Evolutionary conservation across 2,329 filamentous ascomycete genomes (phyloP).

Genomic region (Blastomyces gilchristii): DNA sequence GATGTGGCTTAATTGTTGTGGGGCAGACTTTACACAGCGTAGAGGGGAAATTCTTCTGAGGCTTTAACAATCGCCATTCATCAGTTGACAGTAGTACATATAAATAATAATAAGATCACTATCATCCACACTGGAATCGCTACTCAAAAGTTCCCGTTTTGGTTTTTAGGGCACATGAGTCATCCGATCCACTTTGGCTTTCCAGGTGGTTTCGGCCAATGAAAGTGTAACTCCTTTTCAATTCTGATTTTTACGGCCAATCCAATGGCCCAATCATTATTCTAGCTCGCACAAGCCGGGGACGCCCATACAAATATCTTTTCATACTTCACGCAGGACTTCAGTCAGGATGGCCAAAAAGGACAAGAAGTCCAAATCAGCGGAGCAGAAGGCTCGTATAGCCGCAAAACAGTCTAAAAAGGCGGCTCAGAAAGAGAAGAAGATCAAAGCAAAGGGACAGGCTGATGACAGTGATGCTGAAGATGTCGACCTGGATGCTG

Average conservation of each 20-base stretch:
- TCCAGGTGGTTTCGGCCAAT: neutral
- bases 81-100: neutral
- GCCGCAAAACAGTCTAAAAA: conserved; percentile 79
- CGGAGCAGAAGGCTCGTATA: conserved; percentile 47
- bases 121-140: neutral
- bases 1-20: neutral
- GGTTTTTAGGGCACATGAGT: neutral
- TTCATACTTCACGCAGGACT: conserved; percentile 4
- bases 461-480: conserved; percentile 80
- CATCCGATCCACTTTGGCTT: neutral
- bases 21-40: neutral
- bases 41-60: neutral
- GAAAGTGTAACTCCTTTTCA: neutral
- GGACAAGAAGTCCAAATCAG: conserved; percentile 48
- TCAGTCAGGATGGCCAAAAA: conserved; percentile 39
- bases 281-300: neutral
- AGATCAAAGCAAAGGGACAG: conserved; percentile 55
- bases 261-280: neutral
- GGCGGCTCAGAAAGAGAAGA: conserved; percentile 64
- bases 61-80: neutral
- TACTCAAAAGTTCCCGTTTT: neutral
- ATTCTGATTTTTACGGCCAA: neutral
- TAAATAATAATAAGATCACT: neutral
- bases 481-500: conserved; percentile 84
- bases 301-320: neutral